These are phyloP conservation scores for Candolleomyces efflorescens DNA, from an alignment of 768 basidiomycete genomes.

Conservation along the genomic window DNA sequence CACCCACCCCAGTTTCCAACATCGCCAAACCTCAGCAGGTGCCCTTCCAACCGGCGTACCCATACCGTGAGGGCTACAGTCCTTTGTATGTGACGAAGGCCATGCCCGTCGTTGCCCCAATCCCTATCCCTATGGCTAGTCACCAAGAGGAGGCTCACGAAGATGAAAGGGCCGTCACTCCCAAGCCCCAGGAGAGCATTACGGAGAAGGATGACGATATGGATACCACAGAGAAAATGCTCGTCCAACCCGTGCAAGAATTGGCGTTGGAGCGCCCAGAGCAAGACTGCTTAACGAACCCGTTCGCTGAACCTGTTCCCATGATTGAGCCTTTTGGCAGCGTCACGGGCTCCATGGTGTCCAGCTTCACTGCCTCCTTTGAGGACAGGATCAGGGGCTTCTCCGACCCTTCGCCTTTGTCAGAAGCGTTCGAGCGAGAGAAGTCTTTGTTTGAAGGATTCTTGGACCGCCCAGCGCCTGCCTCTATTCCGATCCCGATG, in stretches of 20 bases:
- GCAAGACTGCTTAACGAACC: not conserved
- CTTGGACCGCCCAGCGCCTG: not conserved
- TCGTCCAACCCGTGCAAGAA: not conserved
- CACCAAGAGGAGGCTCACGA: not conserved
- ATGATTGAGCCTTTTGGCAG: conserved; percentile 3
- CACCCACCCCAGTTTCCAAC: not conserved
- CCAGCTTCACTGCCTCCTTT: conserved; percentile 6
- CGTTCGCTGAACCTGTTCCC: conserved; percentile 6
- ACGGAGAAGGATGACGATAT: not conserved
- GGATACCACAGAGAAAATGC: not conserved
- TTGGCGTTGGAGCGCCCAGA: not conserved
- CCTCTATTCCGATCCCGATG: not conserved
- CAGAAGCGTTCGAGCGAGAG: not conserved
- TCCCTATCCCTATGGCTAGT: not conserved
- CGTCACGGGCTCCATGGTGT: conserved; percentile 1
- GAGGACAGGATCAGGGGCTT: not conserved
- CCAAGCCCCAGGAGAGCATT: not conserved
- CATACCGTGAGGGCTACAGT: not conserved
- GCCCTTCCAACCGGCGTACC: not conserved
- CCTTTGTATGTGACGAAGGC: not conserved
- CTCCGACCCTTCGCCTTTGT: not conserved
- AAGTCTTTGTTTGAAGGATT: conserved; percentile 1
- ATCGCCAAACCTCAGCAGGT: not conserved
- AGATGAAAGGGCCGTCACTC: not conserved
- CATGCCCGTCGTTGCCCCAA: not conserved